phyloP scores from a whole-genome alignment of 31 red algal species.

The Porphyra umbilicalis region DNA sequence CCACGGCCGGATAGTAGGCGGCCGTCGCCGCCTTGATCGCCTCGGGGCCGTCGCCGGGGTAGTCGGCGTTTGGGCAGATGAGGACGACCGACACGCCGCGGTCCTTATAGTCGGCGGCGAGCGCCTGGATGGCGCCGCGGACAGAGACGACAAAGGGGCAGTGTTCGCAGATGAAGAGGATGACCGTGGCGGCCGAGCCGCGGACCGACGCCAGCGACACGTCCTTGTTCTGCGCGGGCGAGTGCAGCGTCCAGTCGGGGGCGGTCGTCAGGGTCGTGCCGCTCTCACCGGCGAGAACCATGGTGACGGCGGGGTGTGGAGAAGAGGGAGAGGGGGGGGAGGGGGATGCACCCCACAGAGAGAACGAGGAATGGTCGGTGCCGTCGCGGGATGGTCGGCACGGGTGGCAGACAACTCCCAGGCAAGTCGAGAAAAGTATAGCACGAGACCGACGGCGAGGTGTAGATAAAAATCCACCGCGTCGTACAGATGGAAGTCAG shows the following conservation, averaged over 20 bases:
- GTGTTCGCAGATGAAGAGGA: conserved; percentile 63
- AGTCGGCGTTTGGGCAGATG: conserved; percentile 31
- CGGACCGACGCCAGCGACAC: conserved; percentile 33
- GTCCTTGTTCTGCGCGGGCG: conserved; percentile 28
- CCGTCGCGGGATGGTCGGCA: not conserved
- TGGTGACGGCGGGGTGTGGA: not conserved
- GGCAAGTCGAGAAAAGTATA: too few relatives aligned
- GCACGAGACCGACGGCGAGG: too few relatives aligned
- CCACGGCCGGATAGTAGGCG: conserved; percentile 14
- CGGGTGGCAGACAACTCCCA: not conserved
- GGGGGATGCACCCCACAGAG: too few relatives aligned
- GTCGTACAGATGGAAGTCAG: too few relatives aligned
- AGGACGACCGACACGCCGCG: conserved; percentile 44
- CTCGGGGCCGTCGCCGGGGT: conserved; percentile 44
- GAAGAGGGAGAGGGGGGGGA: not conserved
- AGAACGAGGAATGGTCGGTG: too few relatives aligned
- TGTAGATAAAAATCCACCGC: too few relatives aligned
- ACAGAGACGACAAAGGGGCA: conserved; percentile 59
- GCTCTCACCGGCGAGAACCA: not conserved
- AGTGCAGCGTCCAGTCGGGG: conserved; percentile 22
- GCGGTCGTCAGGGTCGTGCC: conserved; percentile 6
- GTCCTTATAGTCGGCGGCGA: conserved; percentile 20
- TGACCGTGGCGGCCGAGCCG: conserved; percentile 26
- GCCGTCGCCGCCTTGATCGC: conserved; percentile 29
- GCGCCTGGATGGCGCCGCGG: conserved; percentile 7